These are phyloP conservation scores for Candida cerambycidarum DNA, from an alignment of 805 yeast species.

Conservation along the genomic window DNA sequence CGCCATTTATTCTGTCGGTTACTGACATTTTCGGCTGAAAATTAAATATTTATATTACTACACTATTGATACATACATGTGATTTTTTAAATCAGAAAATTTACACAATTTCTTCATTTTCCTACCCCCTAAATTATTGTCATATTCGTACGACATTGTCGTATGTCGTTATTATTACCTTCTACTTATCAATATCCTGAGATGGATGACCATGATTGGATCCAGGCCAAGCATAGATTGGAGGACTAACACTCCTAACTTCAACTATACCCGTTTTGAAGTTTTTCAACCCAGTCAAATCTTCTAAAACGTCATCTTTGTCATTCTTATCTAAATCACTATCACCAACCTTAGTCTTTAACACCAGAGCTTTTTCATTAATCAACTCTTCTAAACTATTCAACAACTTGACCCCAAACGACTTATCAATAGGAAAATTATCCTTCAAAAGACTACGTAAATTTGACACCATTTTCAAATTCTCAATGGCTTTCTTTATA, in stretches of 20 bases:
- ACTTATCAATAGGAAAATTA: slow-evolving; percentile 53
- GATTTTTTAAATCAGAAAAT: no score
- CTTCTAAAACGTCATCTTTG: slow-evolving; percentile 18
- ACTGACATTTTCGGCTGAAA: no score
- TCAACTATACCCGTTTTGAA: slow-evolving; percentile 21
- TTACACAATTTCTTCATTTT: no score
- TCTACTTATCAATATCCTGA: no score
- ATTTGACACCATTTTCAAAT: slow-evolving; percentile 43
- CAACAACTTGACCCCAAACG: slow-evolving; percentile 47
- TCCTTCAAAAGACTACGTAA: slow-evolving; percentile 42
- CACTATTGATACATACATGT: no score
- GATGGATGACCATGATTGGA: slow-evolving; percentile 64
- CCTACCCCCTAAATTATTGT: no score
- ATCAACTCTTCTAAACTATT: slow-evolving; percentile 31
- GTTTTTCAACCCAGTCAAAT: slow-evolving; percentile 17
- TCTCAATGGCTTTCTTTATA: slow-evolving; percentile 29
- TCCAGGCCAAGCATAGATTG: slow-evolving; percentile 64
- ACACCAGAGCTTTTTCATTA: slow-evolving; percentile 23
- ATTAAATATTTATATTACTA: no score
- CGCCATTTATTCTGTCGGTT: no score
- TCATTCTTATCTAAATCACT: slow-evolving; percentile 8
- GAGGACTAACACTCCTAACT: slow-evolving; percentile 32
- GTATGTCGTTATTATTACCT: no score
- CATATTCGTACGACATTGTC: no score
- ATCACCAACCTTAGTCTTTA: slow-evolving; percentile 10